Base-by-base conservation (phyloP, 129 eudicot genomes). In the Solidago caesia region DNA sequence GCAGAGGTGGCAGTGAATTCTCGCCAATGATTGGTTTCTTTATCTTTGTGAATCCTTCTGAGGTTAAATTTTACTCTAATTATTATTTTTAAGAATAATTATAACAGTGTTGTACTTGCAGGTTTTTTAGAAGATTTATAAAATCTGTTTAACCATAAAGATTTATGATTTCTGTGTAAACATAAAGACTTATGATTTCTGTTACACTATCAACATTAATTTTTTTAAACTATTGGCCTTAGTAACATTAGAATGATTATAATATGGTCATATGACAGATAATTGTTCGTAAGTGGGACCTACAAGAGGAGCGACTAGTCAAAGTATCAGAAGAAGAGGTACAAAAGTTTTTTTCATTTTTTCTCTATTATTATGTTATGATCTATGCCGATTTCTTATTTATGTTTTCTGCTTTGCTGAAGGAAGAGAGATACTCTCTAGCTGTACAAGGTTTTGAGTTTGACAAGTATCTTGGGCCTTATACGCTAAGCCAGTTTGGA, bases 391-490 rank as follows among this genome's bases (percentile, higher is more conserved):
- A 12, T 27, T 59, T 59, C 7, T 44, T 44, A 4, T 41, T 14
- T 52, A 5, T 11, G 25, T 72, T n/a, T 64, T 73, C 12, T 71
- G 29, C 48, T 81, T 57, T 60, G 9, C 44, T 75, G 13, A 76
- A 94, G 98, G 98, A 87, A 83, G 93, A 88, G 80, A 85, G 97
- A 82, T 94, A 84, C 73, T 52, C 79, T 70, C 84, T 76, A 80
- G 97, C 96, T 58, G 98, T 94, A 74, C 81, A 67, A 70, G 73
- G 74, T 43, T 11, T 94, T 67, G 97, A 90, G 83, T 94, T 94
- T 73, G 98, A 94, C 76, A 83, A 76, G 77, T 86, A 86, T 61
- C 93, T 93, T 41, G 98, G 97, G 57, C 97, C 97, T 64, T 90
- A 90, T 74, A 72, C 88, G 46, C 63, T 88, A 77, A 82, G 67